Percentiles rank a stretch among this genome's conserved stretches.
Conservation (phyloP, 352 stramenopile species). For the Phytophthora foliorum region DNA sequence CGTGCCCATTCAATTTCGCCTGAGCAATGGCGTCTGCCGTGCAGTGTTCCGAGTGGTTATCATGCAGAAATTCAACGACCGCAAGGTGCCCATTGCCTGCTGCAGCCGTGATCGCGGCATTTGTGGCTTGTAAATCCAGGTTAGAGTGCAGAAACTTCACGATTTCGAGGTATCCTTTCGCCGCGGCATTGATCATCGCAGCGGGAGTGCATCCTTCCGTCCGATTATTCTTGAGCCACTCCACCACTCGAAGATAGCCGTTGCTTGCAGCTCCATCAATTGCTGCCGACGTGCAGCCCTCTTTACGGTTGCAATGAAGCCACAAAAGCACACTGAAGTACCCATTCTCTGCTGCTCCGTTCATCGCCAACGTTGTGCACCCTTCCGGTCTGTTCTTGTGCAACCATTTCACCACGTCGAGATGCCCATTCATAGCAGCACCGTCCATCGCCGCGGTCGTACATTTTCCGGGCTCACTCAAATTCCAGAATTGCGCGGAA, state of each 20-base stretch:
- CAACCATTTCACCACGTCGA: constrained; percentile 30
- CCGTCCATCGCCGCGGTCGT: constrained; percentile 26
- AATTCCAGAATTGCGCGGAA: not conserved
- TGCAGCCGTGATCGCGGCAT: constrained; percentile 15
- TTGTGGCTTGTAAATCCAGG: constrained; percentile 8
- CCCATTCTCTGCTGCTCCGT: constrained; percentile 19
- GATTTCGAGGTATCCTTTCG: constrained; percentile 20
- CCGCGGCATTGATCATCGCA: constrained; percentile 18
- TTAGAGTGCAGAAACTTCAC: constrained; percentile 21
- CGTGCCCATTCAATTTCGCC: constrained; percentile 10
- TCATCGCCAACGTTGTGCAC: constrained; percentile 23
- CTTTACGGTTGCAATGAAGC: constrained; percentile 25
- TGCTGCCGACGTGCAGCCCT: constrained; percentile 24
- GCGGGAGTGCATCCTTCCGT: constrained; percentile 24
- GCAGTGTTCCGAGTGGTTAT: constrained; percentile 16
- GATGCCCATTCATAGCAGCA: constrained; percentile 29
- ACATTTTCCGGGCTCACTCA: not conserved
- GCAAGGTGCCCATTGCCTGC: constrained; percentile 14
- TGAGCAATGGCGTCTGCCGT: constrained; percentile 1
- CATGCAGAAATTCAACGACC: constrained; percentile 20
- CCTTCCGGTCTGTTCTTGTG: constrained; percentile 25
- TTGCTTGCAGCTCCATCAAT: constrained; percentile 20
- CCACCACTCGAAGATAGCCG: constrained; percentile 3
- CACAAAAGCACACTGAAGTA: constrained; percentile 25
- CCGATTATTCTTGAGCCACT: constrained; percentile 10